These are phyloP conservation scores for Phaeotremella fagi DNA, from an alignment of 768 basidiomycete species.

Conservation along the genomic window DNA sequence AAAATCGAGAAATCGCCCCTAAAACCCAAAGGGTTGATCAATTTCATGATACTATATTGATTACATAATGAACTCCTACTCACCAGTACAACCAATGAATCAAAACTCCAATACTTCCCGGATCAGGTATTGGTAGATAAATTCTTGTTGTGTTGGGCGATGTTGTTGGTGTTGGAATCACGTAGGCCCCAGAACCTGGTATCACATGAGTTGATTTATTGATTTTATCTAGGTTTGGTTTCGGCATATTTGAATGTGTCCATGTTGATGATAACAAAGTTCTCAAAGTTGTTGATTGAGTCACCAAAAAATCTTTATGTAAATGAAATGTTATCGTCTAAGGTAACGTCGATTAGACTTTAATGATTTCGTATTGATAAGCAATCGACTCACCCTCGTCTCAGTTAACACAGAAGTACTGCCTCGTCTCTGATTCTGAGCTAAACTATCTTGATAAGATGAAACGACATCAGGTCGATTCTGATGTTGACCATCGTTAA, in stretches of 20 bases:
- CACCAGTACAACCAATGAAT: slow-evolving; percentile 47
- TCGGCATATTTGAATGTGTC: slow-evolving; percentile 52
- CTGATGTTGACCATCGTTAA: slow-evolving; percentile 2
- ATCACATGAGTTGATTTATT: not conserved
- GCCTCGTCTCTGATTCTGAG: not conserved
- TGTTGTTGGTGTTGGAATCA: slow-evolving; percentile 20
- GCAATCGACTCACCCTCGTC: slow-evolving; percentile 11
- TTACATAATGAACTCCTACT: slow-evolving; percentile 11
- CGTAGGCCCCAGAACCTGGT: not conserved
- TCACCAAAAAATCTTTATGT: slow-evolving; percentile 75
- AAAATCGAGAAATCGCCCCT: slow-evolving; percentile 67
- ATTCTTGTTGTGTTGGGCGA: slow-evolving; percentile 21
- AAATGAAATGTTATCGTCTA: slow-evolving; percentile 49
- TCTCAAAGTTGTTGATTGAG: slow-evolving; percentile 57
- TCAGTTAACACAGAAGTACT: not conserved
- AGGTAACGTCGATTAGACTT: not conserved
- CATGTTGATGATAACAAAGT: slow-evolving; percentile 63
- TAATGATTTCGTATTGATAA: slow-evolving; percentile 7
- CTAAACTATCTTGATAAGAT: not conserved
- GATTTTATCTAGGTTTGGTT: not conserved
- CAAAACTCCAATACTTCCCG: slow-evolving; percentile 36
- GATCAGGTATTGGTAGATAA: slow-evolving; percentile 44
- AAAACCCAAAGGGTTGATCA: slow-evolving; percentile 68
- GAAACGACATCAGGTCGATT: slow-evolving; percentile 1
- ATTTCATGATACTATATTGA: too few species aligned